These are phyloP conservation scores for Tulasnella sp. DNA, from an alignment of 768 basidiomycete species.

Conservation along the genomic window DNA sequence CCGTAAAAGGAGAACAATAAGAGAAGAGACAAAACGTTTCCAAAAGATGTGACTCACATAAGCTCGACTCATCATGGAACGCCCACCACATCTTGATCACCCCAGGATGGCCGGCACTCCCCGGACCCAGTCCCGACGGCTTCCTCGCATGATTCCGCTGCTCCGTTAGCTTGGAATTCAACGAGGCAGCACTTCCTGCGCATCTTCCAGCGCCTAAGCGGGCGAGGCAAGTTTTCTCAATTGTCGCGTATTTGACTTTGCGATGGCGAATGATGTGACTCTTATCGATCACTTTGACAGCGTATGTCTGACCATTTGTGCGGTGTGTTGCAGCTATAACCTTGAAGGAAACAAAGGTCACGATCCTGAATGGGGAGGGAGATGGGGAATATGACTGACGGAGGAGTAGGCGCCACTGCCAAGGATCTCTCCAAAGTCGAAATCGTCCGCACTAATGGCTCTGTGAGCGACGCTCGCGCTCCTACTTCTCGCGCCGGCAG, in stretches of 20 bases:
- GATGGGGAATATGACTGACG: constrained; percentile 33
- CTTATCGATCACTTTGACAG: constrained; percentile 77
- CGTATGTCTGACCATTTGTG: constrained; percentile 51
- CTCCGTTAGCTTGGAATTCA: neutral
- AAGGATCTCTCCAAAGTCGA: constrained; percentile 59
- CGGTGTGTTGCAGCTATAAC: constrained; percentile 46
- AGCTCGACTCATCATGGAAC: constrained; percentile 72
- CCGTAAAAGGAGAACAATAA: neutral
- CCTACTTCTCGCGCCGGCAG: constrained; percentile 6
- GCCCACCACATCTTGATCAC: constrained; percentile 72
- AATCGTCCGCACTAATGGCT: constrained; percentile 38
- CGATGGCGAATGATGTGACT: constrained; percentile 67
- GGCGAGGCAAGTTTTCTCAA: constrained; percentile 70
- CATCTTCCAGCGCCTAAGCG: constrained; percentile 34
- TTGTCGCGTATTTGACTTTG: constrained; percentile 62
- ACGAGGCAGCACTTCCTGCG: neutral
- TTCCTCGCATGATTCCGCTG: constrained; percentile 12
- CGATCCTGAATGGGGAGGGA: constrained; percentile 14
- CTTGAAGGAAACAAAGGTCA: constrained; percentile 27
- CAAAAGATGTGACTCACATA: constrained; percentile 47
- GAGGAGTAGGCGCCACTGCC: constrained; percentile 79
- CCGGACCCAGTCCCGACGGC: constrained; percentile 7
- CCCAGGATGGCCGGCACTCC: constrained; percentile 50
- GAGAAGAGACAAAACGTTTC: neutral
- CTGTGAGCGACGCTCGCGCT: constrained; percentile 1